Evolutionary conservation across 192 early-diverging fungal species (phyloP).

Genomic region (Coemansia sp.): DNA sequence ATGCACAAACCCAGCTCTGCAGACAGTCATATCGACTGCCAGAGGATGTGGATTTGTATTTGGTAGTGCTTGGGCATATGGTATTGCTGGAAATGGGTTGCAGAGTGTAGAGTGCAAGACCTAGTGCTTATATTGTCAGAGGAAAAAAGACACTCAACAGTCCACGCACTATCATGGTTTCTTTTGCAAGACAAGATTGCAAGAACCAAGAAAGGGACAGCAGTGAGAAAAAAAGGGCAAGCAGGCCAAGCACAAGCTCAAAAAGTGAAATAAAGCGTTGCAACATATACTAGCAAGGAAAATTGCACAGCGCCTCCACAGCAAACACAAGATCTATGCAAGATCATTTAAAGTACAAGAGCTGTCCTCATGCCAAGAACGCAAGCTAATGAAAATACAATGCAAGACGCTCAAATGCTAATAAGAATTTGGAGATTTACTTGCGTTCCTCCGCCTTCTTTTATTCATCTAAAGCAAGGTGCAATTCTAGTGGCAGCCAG

Average conservation of each 20-base stretch:
- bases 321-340: background rate
- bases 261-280: background rate
- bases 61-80: background rate
- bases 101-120: constrained; percentile 17
- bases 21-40: background rate
- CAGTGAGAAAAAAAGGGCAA: background rate
- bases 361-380: background rate
- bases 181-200: constrained; percentile 42
- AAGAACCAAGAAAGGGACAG: constrained; percentile 18
- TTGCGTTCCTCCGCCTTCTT: background rate
- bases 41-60: background rate
- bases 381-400: background rate
- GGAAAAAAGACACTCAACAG: background rate
- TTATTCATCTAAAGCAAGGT: background rate
- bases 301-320: background rate
- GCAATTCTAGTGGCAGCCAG: constrained; percentile 22
- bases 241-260: background rate
- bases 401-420: constrained; percentile 1
- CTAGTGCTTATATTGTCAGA: background rate
- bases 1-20: background rate
- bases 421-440: background rate
- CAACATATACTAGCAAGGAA: background rate
- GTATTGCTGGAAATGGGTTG: background rate
- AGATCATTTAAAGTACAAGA: background rate
- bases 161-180: constrained; percentile 15